Percentiles rank a stretch among this genome's conserved stretches.
These are phyloP conservation scores for Pinus tabuliformis DNA, from an alignment of 75 land plant genomes.

Conservation along the genomic window DNA sequence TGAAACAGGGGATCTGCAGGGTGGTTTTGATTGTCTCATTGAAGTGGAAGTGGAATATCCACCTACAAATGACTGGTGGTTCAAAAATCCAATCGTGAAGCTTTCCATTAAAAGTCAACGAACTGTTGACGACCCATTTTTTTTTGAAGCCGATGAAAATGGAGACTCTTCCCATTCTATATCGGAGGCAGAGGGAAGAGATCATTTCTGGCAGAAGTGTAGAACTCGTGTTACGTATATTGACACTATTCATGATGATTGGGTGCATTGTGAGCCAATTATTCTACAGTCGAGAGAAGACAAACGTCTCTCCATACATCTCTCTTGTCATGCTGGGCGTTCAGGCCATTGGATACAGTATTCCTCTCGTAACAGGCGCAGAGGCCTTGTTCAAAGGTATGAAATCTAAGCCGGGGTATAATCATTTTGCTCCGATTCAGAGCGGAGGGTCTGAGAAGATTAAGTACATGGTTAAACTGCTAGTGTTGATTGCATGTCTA, in stretches of 20 bases:
- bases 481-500: conserved; percentile 49
- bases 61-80: conserved; percentile 57
- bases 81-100: conserved; percentile 48
- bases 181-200: conserved; percentile 53
- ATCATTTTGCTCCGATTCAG: conserved; percentile 7
- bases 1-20: conserved; percentile 49
- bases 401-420: conserved; percentile 16
- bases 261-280: conserved; percentile 55
- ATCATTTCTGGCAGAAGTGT: conserved; percentile 52
- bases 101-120: conserved; percentile 54
- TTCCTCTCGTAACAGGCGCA: conserved; percentile 68
- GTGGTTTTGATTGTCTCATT: conserved; percentile 59
- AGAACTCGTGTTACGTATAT: conserved; percentile 46
- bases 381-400: conserved; percentile 54
- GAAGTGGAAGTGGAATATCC: conserved; percentile 60
- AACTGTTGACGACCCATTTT: conserved; percentile 42
- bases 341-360: conserved; percentile 65
- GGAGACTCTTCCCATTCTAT: conserved; percentile 61
- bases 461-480: conserved; percentile 52
- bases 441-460: conserved; percentile 25
- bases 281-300: too few relatives aligned
- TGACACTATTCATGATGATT: conserved; percentile 50
- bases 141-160: conserved; percentile 37
- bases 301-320: conserved; percentile 56
- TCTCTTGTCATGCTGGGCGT: conserved; percentile 72